These are phyloP conservation scores for Vigna mungo DNA, from an alignment of 306 rosid genomes.

Conservation along the genomic window DNA sequence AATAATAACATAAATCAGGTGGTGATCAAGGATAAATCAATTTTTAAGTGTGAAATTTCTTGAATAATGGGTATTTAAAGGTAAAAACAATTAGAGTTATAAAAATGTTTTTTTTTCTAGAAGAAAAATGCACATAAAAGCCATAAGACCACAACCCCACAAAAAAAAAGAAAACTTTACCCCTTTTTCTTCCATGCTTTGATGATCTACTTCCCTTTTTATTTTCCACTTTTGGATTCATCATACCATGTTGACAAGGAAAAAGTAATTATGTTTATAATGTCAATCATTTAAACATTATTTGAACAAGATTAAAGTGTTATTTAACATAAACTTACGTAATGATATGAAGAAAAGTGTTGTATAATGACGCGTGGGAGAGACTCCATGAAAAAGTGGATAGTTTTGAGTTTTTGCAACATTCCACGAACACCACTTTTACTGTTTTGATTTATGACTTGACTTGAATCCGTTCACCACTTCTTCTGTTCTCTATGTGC, in stretches of 20 bases:
- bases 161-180: not conserved
- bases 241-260: not conserved
- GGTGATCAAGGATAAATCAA: not conserved
- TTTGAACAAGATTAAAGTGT: constrained; percentile 12
- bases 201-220: not conserved
- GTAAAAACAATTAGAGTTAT: not conserved
- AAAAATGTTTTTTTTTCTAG: not conserved
- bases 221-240: constrained; percentile 26
- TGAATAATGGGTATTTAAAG: not conserved
- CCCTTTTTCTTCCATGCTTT: constrained; percentile 10
- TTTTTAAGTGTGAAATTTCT: not conserved
- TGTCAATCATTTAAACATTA: constrained; percentile 21
- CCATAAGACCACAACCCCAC: not conserved
- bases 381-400: not conserved
- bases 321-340: not conserved
- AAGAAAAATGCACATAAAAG: not conserved
- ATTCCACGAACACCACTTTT: constrained; percentile 17
- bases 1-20: not conserved
- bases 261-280: not conserved
- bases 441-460: constrained; percentile 6
- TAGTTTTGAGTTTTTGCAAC: not conserved
- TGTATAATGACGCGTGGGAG: not conserved
- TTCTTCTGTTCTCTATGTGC: constrained; percentile 31
- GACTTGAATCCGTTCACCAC: constrained; percentile 5
- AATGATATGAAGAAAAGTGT: not conserved